Percentiles rank a stretch among this genome's conserved stretches.
Conservation (phyloP, 2,329 filamentous ascomycete genomes). For the Nemania serpens region DNA sequence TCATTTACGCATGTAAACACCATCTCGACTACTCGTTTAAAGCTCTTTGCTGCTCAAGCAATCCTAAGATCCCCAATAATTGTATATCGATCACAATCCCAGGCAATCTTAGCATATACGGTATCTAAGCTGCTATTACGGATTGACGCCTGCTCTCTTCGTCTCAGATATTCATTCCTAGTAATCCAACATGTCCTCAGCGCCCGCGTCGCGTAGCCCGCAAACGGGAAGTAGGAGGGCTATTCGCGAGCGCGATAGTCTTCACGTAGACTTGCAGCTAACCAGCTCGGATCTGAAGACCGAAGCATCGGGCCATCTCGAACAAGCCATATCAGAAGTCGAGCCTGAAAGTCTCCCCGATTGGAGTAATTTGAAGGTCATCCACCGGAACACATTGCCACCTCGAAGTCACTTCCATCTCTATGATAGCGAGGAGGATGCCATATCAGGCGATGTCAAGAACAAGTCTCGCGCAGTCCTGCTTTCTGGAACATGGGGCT, state of each 20-base stretch:
- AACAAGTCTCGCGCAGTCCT: constrained; percentile 46
- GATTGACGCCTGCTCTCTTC: background rate
- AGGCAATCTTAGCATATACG: too few relatives aligned
- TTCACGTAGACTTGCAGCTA: constrained; percentile 34
- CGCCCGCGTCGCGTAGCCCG: background rate
- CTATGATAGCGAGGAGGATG: constrained; percentile 54
- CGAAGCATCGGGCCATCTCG: background rate
- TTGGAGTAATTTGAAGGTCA: constrained; percentile 64
- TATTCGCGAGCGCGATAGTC: constrained; percentile 26
- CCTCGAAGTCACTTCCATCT: constrained; percentile 60
- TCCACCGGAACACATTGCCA: constrained; percentile 64
- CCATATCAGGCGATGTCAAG: constrained; percentile 48
- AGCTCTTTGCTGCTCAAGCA: too few relatives aligned
- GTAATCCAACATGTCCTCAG: constrained; percentile 11
- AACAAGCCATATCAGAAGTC: constrained; percentile 24
- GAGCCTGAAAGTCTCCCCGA: constrained; percentile 51
- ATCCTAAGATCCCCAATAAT: too few relatives aligned
- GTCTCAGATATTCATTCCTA: background rate
- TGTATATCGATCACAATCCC: too few relatives aligned
- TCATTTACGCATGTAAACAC: too few relatives aligned
- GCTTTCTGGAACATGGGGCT: constrained; percentile 61
- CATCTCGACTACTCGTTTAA: too few relatives aligned
- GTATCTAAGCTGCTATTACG: background rate
- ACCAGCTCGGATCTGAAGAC: background rate
- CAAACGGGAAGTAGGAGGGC: constrained; percentile 9